A percentile compares a stretch with the other conserved stretches of the same genome.
Conservation (phyloP, 2,329 filamentous ascomycete species). For the Hypoxylon sp. region DNA sequence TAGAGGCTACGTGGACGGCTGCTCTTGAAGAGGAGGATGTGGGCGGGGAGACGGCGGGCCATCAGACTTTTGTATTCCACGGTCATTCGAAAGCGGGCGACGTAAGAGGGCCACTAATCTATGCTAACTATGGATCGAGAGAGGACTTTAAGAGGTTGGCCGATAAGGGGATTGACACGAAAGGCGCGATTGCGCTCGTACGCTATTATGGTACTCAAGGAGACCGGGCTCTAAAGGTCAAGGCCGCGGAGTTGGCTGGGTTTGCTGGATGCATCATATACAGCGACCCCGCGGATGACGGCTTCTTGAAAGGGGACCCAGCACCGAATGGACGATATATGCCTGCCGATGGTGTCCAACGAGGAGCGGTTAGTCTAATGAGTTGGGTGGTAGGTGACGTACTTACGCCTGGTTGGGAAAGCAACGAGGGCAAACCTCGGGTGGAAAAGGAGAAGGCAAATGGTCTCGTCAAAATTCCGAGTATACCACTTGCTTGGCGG, state of each 20-base stretch:
- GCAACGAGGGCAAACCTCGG: slow-evolving; percentile 74
- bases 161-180: slow-evolving; percentile 79
- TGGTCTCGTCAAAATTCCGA: slow-evolving; percentile 87
- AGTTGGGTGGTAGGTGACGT: slow-evolving; percentile 91
- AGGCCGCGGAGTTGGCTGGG: slow-evolving; percentile 88
- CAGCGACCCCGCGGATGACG: slow-evolving; percentile 89
- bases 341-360: slow-evolving; percentile 85
- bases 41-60: slow-evolving; percentile 72
- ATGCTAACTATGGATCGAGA: slow-evolving; percentile 90
- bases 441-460: slow-evolving; percentile 78
- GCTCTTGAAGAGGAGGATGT: slow-evolving; percentile 85
- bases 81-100: slow-evolving; percentile 90
- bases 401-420: slow-evolving; percentile 90
- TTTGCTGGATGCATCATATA: slow-evolving; percentile 92
- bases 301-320: slow-evolving; percentile 78
- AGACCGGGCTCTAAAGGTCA: slow-evolving; percentile 86
- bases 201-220: slow-evolving; percentile 82
- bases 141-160: slow-evolving; percentile 84
- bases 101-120: slow-evolving; percentile 87
- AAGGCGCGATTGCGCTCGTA: slow-evolving; percentile 87
- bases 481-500: slow-evolving; percentile 89
- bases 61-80: slow-evolving; percentile 86
- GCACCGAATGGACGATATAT: slow-evolving; percentile 85
- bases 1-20: slow-evolving; percentile 80
- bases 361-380: slow-evolving; percentile 84